These are phyloP conservation scores for Pythium apleroticum DNA, from an alignment of 352 stramenopile species.

Conservation along the genomic window DNA sequence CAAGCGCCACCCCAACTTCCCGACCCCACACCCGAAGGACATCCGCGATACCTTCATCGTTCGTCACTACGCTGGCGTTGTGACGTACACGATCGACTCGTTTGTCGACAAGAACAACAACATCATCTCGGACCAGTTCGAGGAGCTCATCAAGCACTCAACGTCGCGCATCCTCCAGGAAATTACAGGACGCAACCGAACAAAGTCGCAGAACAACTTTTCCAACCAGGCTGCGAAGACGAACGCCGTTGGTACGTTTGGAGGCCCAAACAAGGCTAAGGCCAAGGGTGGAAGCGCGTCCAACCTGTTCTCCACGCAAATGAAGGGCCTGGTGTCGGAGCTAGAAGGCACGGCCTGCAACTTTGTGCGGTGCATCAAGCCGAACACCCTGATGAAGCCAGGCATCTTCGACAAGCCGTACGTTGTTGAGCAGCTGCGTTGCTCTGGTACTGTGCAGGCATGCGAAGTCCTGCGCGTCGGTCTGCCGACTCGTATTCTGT, in stretches of 20 bases:
- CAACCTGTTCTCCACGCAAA: constrained; percentile 80
- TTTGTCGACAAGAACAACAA: constrained; percentile 93
- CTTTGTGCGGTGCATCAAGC: constrained; percentile 96
- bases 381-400: constrained; percentile 92
- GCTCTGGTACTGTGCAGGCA: constrained; percentile 71
- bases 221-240: constrained; percentile 46
- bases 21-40: constrained; percentile 84
- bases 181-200: constrained; percentile 50
- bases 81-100: constrained; percentile 83
- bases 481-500: constrained; percentile 82
- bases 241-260: constrained; percentile 39
- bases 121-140: constrained; percentile 87
- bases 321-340: constrained; percentile 81
- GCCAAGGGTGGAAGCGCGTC: constrained; percentile 69
- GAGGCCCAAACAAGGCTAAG: constrained; percentile 41
- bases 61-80: constrained; percentile 78
- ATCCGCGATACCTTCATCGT: constrained; percentile 85
- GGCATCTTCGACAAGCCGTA: constrained; percentile 78
- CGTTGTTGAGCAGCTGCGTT: constrained; percentile 73
- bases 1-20: constrained; percentile 83
- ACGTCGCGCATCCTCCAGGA: constrained; percentile 72
- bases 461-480: constrained; percentile 83
- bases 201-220: constrained; percentile 42
- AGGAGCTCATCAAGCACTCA: constrained; percentile 83
- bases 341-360: constrained; percentile 88